Base-by-base conservation (phyloP, 192 early-diverging fungal genomes). In the Thamnidium elegans region DNA sequence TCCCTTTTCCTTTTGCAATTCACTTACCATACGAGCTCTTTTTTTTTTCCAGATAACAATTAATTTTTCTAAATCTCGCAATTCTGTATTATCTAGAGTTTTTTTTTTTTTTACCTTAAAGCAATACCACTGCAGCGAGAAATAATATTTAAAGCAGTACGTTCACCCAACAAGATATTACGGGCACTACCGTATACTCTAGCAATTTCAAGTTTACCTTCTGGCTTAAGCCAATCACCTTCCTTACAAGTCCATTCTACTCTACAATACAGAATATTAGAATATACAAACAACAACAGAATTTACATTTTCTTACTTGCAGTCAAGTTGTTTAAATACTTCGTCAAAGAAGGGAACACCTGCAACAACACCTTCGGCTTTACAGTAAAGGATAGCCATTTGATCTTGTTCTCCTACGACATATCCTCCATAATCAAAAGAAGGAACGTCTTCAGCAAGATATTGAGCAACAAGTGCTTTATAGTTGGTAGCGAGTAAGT, bases 351-450 rank as follows among this genome's bases (percentile, higher is more conserved):
- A 99, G 31, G 96, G 96, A 8, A 91, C 84, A 44, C 96, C 96
- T 11, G 96, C 95, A 9, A 99, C 73, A 19, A 95, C 88, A 52
- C 96, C 96, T 63, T 82, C 71, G 21, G 89, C 84, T 75, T 99
- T 99, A 69, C 92, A 91, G 67, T 83, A 95, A 10, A 99, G 79
- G 17, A 90, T 83, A 9, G 95, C 96, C 10, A 76, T 76, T 70
- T 96, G 85, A 7, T 85, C 84, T 13, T 84, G 80, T 68, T 95
- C 90, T 64, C 95, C 94, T 23, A 99, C 96, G 21, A 99, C 96
- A 65, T 87, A 97, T 58, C 96, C 96, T 36, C 96, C 96, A 72
- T 94, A 97, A 76, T 99, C 96, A 73, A 99, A 97, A 15, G 92
- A 94, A 6, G 96, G 94, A n/a, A 91, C 90, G 76, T 99, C 96